Evolutionary conservation across 495 filamentous ascomycete species (phyloP), one percentile per base, ranked within the genome.

Genomic region (Paragyromitra xinjiangensis): DNA sequence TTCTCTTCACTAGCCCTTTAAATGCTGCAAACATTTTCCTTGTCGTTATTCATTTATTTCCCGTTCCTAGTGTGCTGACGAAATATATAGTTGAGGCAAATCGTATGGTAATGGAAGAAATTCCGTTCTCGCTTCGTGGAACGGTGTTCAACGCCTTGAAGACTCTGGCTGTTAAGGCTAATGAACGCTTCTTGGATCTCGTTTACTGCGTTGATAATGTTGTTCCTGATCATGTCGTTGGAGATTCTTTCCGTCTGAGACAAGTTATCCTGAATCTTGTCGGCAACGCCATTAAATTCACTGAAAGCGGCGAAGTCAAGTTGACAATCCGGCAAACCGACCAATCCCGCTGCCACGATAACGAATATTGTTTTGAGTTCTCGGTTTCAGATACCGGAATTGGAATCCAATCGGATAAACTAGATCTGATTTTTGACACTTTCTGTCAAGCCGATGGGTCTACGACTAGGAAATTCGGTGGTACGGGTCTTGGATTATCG

Each of bases 401-500:
- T 82, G 95, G 95, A 79, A 98, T 99, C 75, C 93, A 95, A 82
- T 88, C 91, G 63, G 95, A 98, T 82, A 99, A 99, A 85, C 89
- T 98, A 34, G 94, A 98, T 83, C 85, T 98, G 71, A 99, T 99
- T 83, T 99, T 99, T 83, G 95, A 98, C 84, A 99, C 95, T 14
- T 99, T 99, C 90, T 96, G 97, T 81, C 95, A 99, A 85, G 95
- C 95, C 9, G 95, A 99, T 85, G 95, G 95, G 42, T 98, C 95
- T 8, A 99, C 96, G 80, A 99, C 95, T 9, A 88, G 95, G 74
- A 93, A 96, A 80, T 99, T 99, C 82, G 95, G 95, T 82, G 95
- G 95, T 78, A 99, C 95, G 34, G 95, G 95, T 69, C 88, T 99
- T 29, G 95, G 95, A 75, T 86, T 99, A 48, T 98, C 95, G 16